phyloP scores from a whole-genome alignment of 768 basidiomycete species.

The Tubosaeta sp. region DNA sequence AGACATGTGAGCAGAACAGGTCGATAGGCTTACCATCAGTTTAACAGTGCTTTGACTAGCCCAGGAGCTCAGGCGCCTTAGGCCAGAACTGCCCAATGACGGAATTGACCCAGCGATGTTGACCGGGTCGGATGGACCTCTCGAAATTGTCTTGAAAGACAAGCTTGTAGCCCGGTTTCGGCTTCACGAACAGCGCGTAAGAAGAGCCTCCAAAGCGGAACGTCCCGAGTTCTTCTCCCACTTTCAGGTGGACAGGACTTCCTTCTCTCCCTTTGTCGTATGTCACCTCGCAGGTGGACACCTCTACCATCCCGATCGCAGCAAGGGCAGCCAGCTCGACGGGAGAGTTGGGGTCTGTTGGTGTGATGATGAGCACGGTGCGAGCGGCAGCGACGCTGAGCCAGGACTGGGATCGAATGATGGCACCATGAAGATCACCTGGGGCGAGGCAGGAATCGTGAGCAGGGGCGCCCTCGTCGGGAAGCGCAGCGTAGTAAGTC shows the following conservation, averaged over 20 bases:
- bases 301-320: constrained; percentile 60
- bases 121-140: not conserved
- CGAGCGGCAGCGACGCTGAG: constrained; percentile 45
- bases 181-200: constrained; percentile 37
- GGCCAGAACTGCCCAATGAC: constrained; percentile 14
- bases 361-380: constrained; percentile 50
- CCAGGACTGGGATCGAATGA: constrained; percentile 36
- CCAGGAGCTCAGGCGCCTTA: no score
- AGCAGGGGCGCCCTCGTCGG: constrained; percentile 2
- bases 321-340: constrained; percentile 56
- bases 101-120: constrained; percentile 2
- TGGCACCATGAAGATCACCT: constrained; percentile 14
- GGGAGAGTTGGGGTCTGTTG: constrained; percentile 34
- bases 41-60: no score
- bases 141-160: constrained; percentile 11
- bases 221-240: constrained; percentile 36
- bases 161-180: not conserved
- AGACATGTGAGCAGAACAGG: no score
- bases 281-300: constrained; percentile 31
- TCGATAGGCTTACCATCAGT: no score
- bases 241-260: not conserved
- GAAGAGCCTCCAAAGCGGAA: constrained; percentile 62
- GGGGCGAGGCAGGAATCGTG: not conserved
- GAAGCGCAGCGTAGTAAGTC: constrained; percentile 9
- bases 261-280: not conserved